phyloP scores from a whole-genome alignment of 2,329 filamentous ascomycete species.

The Curvularia lunata region DNA sequence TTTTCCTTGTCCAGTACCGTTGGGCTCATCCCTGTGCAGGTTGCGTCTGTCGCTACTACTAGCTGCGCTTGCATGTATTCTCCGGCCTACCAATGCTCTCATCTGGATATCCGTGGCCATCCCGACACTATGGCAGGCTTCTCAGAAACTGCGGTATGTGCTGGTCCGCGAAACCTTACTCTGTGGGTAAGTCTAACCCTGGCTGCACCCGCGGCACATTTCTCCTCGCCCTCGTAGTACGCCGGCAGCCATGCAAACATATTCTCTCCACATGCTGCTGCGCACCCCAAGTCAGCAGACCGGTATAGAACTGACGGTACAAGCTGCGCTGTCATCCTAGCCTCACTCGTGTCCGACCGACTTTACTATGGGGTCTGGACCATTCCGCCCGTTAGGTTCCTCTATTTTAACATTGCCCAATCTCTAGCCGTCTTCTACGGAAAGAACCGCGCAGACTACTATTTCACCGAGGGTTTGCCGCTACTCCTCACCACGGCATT shows the following conservation, averaged over 20 bases:
- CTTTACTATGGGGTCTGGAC: constrained; percentile 86
- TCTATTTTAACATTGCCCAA: constrained; percentile 89
- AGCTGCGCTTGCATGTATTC: constrained; percentile 80
- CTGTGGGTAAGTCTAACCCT: constrained; percentile 57
- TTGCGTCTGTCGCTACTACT: constrained; percentile 68
- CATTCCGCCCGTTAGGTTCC: constrained; percentile 84
- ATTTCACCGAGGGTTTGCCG: constrained; percentile 86
- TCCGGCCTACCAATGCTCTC: constrained; percentile 87
- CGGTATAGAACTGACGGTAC: constrained; percentile 25
- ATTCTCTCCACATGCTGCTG: constrained; percentile 10
- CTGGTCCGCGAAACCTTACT: constrained; percentile 69
- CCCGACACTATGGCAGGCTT: constrained; percentile 57
- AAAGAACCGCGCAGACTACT: constrained; percentile 89
- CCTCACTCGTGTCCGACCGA: constrained; percentile 73
- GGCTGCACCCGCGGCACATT: constrained; percentile 23
- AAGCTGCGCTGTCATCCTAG: constrained; percentile 63
- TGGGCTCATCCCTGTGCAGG: constrained; percentile 40
- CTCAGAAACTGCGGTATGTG: constrained; percentile 55
- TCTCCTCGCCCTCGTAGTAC: constrained; percentile 7
- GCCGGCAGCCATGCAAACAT: constrained; percentile 7
- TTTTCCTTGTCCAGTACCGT: constrained; percentile 2
- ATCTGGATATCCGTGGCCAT: constrained; percentile 77
- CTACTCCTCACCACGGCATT: constrained; percentile 83
- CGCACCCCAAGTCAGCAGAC: constrained; percentile 20
- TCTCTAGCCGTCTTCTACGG: constrained; percentile 93